phyloP scores from a whole-genome alignment of 768 basidiomycete genomes.

The Leccinum broughii region DNA sequence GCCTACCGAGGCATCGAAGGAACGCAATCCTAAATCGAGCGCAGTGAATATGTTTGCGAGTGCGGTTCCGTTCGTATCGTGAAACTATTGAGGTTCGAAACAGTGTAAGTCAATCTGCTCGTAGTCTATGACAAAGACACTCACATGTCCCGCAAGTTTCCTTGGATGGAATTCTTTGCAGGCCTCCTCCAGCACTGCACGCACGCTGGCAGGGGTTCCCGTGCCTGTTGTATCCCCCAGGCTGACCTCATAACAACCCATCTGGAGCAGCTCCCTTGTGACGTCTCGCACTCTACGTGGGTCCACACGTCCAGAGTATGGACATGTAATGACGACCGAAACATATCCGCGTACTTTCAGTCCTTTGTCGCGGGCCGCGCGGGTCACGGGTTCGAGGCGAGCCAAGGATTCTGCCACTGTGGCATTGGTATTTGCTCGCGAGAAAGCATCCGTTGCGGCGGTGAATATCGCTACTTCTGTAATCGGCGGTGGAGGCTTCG shows the following conservation, averaged over 20 bases:
- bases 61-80: constrained; percentile 87
- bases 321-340: constrained; percentile 80
- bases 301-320: constrained; percentile 80
- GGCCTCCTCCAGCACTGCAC: constrained; percentile 69
- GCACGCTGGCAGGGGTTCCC: constrained; percentile 71
- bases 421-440: constrained; percentile 81
- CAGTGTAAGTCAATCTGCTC: background rate
- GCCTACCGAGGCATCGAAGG: constrained; percentile 82
- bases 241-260: constrained; percentile 95
- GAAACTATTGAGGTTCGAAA: constrained; percentile 52
- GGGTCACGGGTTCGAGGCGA: constrained; percentile 60
- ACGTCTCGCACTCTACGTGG: constrained; percentile 65
- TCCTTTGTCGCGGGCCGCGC: constrained; percentile 56
- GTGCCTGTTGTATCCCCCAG: constrained; percentile 91
- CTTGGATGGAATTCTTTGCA: constrained; percentile 58
- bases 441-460: constrained; percentile 85
- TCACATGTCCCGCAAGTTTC: constrained; percentile 62
- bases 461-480: constrained; percentile 91
- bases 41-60: constrained; percentile 75
- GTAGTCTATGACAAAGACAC: constrained; percentile 36
- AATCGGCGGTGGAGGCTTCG: constrained; percentile 49
- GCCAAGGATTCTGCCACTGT: constrained; percentile 69
- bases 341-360: constrained; percentile 83
- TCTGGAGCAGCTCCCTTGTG: constrained; percentile 68
- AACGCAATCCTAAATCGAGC: constrained; percentile 71